These are phyloP conservation scores for Akanthomyces muscarius DNA, from an alignment of 2,329 filamentous ascomycete genomes.

Conservation along the genomic window DNA sequence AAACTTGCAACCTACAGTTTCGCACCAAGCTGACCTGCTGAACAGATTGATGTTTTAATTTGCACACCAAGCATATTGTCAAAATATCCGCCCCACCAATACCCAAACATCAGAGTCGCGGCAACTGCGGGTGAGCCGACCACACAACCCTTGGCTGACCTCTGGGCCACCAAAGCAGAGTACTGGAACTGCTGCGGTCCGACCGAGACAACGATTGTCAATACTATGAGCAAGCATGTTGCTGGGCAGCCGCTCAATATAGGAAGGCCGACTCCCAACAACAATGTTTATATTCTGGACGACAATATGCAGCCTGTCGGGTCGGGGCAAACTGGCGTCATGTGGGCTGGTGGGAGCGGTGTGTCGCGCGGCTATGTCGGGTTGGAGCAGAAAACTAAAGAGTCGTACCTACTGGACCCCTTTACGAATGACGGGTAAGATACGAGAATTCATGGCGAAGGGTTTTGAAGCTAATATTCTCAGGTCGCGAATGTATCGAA, in stretches of 20 bases:
- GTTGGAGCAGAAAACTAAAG: slow-evolving; percentile 46
- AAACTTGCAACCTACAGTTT: neutral
- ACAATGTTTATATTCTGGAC: slow-evolving; percentile 51
- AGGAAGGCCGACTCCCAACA: slow-evolving; percentile 54
- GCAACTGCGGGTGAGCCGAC: slow-evolving; percentile 55
- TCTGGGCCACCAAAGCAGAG: slow-evolving; percentile 46
- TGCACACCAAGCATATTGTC: slow-evolving; percentile 53
- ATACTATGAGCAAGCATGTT: slow-evolving; percentile 50
- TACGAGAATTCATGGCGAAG: neutral
- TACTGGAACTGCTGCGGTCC: slow-evolving; percentile 58
- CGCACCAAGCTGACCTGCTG: neutral
- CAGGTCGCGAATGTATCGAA: slow-evolving; percentile 54
- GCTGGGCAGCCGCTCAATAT: slow-evolving; percentile 47
- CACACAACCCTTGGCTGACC: slow-evolving; percentile 48
- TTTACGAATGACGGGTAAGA: slow-evolving; percentile 48
- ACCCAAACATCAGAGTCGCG: slow-evolving; percentile 48
- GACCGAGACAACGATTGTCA: slow-evolving; percentile 57
- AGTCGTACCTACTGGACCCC: slow-evolving; percentile 46
- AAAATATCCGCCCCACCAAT: slow-evolving; percentile 43
- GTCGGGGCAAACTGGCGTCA: slow-evolving; percentile 46
- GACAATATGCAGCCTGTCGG: slow-evolving; percentile 40
- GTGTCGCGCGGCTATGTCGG: slow-evolving; percentile 55
- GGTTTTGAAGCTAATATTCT: neutral
- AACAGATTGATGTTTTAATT: slow-evolving; percentile 50
- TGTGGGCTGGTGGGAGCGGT: slow-evolving; percentile 55